Conservation (phyloP, 495 filamentous ascomycete species). For the Talaromyces trachyspermus region DNA sequence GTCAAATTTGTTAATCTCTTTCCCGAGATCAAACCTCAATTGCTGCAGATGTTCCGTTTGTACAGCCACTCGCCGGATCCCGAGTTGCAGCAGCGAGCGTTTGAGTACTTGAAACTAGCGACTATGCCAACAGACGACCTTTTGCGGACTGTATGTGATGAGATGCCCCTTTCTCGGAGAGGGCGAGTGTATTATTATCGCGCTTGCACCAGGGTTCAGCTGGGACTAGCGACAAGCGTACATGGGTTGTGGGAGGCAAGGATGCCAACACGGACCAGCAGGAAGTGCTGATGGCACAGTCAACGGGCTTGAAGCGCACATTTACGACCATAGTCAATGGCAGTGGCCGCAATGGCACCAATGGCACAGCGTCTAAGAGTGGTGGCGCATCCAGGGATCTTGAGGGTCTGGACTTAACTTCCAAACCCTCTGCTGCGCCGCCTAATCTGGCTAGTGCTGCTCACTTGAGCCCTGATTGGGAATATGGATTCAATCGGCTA, state of each 20-base stretch:
- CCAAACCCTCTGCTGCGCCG: constrained; percentile 47
- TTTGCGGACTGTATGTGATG: constrained; percentile 91
- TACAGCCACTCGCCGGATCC: constrained; percentile 95
- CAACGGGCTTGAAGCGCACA: constrained; percentile 74
- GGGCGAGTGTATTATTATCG: constrained; percentile 84
- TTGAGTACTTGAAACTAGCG: constrained; percentile 86
- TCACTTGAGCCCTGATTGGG: constrained; percentile 91
- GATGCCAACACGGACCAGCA: constrained; percentile 77
- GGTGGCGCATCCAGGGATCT: constrained; percentile 51
- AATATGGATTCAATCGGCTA: constrained; percentile 79
- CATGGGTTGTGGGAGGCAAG: constrained; percentile 92
- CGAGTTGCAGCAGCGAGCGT: constrained; percentile 92
- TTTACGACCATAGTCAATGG: constrained; percentile 57
- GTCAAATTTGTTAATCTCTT: constrained; percentile 98
- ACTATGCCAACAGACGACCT: constrained; percentile 85
- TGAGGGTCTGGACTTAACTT: constrained; percentile 70
- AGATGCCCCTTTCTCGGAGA: constrained; percentile 99
- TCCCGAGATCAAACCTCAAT: constrained; percentile 95
- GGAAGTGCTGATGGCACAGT: constrained; percentile 76
- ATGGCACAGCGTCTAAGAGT: constrained; percentile 39
- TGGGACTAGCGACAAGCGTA: constrained; percentile 84
- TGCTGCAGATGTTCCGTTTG: constrained; percentile 78
- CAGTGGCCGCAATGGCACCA: constrained; percentile 45
- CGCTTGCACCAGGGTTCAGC: constrained; percentile 90
- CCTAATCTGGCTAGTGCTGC: constrained; percentile 88